Conservation (phyloP, 2,329 filamentous ascomycete species). For the Trichoderma sp. region DNA sequence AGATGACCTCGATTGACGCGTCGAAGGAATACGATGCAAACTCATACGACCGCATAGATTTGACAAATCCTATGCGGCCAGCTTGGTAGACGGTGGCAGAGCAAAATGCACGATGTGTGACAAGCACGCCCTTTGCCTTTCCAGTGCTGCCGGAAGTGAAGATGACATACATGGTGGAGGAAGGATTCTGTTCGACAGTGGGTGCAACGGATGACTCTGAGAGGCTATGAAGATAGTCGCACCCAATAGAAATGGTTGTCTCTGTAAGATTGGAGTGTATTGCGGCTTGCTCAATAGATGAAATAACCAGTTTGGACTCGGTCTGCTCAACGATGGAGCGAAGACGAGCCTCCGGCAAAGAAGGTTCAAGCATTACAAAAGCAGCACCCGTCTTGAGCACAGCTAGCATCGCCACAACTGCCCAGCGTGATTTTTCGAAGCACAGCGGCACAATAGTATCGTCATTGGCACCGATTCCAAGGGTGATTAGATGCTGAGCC, state of each 20-base stretch:
- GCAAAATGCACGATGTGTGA: background rate
- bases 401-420: conserved; percentile 15
- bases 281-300: background rate
- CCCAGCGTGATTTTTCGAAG: conserved; percentile 41
- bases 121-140: conserved; percentile 9
- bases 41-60: background rate
- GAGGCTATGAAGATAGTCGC: too few relatives aligned
- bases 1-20: background rate
- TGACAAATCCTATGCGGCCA: background rate
- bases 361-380: conserved; percentile 26
- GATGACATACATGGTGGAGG: conserved; percentile 9
- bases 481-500: conserved; percentile 16
- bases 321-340: background rate
- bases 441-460: conserved; percentile 33
- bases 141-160: conserved; percentile 23
- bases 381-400: conserved; percentile 17
- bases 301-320: background rate
- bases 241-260: too few relatives aligned
- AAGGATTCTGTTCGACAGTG: too few relatives aligned
- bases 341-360: conserved; percentile 10
- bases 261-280: background rate
- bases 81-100: background rate
- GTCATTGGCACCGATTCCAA: background rate
- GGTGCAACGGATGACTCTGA: too few relatives aligned
- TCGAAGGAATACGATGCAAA: conserved; percentile 21